Evolutionary conservation across 1,139 yeast genomes (phyloP).

Genomic region (Suhomyces choctaworum): DNA sequence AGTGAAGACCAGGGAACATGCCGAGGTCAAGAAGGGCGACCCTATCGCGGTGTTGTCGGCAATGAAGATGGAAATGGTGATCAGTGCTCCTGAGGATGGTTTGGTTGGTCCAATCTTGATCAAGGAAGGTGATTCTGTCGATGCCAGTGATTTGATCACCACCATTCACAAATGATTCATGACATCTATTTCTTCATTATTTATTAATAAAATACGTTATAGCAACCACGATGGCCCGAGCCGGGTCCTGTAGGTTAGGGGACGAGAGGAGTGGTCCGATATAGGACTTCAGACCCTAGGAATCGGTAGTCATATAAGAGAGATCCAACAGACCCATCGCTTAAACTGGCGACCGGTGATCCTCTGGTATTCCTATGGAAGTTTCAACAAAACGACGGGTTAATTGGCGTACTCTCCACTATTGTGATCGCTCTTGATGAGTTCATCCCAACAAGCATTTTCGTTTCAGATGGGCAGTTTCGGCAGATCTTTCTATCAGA

Average conservation of each 20-base stretch:
- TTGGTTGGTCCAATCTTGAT: conserved; percentile 72
- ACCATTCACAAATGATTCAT: conserved; percentile 24
- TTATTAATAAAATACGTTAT: conserved; percentile 6
- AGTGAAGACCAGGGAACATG: conserved; percentile 83
- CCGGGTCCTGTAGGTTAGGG: background rate
- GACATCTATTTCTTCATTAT: conserved; percentile 5
- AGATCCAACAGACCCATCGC: no score
- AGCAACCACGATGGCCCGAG: no score
- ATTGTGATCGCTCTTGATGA: no score
- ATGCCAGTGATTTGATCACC: conserved; percentile 79
- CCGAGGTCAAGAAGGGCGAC: conserved; percentile 93
- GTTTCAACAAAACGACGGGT: no score
- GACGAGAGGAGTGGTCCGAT: background rate
- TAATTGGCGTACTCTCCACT: no score
- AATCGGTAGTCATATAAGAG: no score
- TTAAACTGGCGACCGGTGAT: no score
- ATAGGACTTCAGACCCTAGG: no score
- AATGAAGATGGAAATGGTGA: conserved; percentile 99
- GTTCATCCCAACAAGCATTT: no score
- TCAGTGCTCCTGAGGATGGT: conserved; percentile 88
- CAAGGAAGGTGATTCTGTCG: conserved; percentile 93
- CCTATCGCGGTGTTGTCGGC: conserved; percentile 94
- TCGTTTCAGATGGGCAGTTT: no score
- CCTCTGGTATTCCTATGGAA: no score
- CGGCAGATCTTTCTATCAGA: no score